These are phyloP conservation scores for Cyberlindnera meyerae DNA, from an alignment of 805 yeast species.

Conservation along the genomic window DNA sequence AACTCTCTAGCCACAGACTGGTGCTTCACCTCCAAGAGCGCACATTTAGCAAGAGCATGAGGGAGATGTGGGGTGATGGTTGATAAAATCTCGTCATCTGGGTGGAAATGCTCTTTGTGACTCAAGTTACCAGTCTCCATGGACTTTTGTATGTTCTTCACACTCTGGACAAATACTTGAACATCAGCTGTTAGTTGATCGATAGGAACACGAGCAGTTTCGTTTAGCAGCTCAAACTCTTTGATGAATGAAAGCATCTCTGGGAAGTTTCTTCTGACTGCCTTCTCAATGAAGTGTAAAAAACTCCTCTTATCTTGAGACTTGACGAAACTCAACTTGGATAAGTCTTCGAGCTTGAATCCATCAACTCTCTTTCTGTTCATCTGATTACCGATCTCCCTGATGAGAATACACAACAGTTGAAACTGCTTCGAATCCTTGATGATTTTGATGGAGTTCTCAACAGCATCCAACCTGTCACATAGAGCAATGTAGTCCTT, in stretches of 20 bases:
- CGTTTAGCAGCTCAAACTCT: slow-evolving; percentile 47
- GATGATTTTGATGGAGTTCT: slow-evolving; percentile 65
- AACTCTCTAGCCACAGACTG: slow-evolving; percentile 60
- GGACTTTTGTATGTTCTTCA: slow-evolving; percentile 69
- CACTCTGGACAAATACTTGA: slow-evolving; percentile 49
- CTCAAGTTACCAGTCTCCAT: slow-evolving; percentile 81
- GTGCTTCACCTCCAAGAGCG: slow-evolving; percentile 58
- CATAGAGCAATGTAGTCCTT: slow-evolving; percentile 74
- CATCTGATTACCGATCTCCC: slow-evolving; percentile 95
- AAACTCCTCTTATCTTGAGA: slow-evolving; percentile 85
- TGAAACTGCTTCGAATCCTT: slow-evolving; percentile 63
- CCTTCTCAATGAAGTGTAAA: slow-evolving; percentile 85
- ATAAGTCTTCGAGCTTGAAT: slow-evolving; percentile 84
- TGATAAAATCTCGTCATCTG: slow-evolving; percentile 65
- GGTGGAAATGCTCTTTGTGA: slow-evolving; percentile 74
- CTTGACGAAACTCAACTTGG: slow-evolving; percentile 83
- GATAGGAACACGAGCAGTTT: slow-evolving; percentile 68
- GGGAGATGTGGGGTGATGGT: slow-evolving; percentile 64
- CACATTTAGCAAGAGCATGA: slow-evolving; percentile 67
- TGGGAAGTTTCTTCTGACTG: slow-evolving; percentile 81
- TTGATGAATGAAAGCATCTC: slow-evolving; percentile 69
- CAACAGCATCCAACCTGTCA: slow-evolving; percentile 61
- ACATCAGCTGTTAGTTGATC: slow-evolving; percentile 81
- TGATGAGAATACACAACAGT: slow-evolving; percentile 73
- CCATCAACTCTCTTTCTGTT: slow-evolving; percentile 95